phyloP scores from a whole-genome alignment of 768 basidiomycete species.

The Boletales sp. region DNA sequence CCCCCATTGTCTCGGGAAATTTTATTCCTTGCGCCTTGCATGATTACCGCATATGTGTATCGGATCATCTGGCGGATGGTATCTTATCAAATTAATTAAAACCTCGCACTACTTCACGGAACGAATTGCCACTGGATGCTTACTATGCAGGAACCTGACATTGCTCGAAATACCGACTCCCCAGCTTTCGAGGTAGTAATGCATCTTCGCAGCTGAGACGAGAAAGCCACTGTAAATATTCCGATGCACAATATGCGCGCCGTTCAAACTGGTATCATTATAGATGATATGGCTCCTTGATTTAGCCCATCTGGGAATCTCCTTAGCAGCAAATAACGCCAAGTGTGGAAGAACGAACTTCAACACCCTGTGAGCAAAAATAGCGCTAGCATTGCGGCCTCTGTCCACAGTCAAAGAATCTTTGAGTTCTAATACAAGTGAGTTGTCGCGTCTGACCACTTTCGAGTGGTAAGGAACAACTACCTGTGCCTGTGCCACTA shows the following conservation, averaged over 20 bases:
- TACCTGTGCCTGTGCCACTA: slow-evolving; percentile 51
- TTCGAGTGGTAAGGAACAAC: slow-evolving; percentile 15
- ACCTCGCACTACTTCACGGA: not conserved
- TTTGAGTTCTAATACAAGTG: slow-evolving; percentile 45
- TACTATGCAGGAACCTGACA: slow-evolving; percentile 53
- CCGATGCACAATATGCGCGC: slow-evolving; percentile 53
- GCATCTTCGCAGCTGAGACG: slow-evolving; percentile 82
- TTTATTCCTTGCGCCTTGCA: slow-evolving; percentile 41
- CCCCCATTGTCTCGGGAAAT: slow-evolving; percentile 37
- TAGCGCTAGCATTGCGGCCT: slow-evolving; percentile 58
- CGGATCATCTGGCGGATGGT: slow-evolving; percentile 59
- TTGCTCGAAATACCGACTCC: slow-evolving; percentile 42
- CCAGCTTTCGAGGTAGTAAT: slow-evolving; percentile 72
- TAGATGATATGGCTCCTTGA: slow-evolving; percentile 77
- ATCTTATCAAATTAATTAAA: slow-evolving; percentile 36
- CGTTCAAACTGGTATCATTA: slow-evolving; percentile 70
- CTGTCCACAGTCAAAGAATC: slow-evolving; percentile 71
- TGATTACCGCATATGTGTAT: slow-evolving; percentile 52
- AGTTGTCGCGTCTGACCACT: not conserved
- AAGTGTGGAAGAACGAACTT: slow-evolving; percentile 43
- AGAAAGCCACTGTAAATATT: slow-evolving; percentile 89
- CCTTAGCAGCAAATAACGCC: slow-evolving; percentile 2
- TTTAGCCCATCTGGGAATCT: slow-evolving; percentile 55
- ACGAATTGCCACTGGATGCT: slow-evolving; percentile 13
- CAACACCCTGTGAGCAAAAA: slow-evolving; percentile 71